Base-by-base conservation (phyloP, 140 eudicot genomes). In the Oenanthe javanica region DNA sequence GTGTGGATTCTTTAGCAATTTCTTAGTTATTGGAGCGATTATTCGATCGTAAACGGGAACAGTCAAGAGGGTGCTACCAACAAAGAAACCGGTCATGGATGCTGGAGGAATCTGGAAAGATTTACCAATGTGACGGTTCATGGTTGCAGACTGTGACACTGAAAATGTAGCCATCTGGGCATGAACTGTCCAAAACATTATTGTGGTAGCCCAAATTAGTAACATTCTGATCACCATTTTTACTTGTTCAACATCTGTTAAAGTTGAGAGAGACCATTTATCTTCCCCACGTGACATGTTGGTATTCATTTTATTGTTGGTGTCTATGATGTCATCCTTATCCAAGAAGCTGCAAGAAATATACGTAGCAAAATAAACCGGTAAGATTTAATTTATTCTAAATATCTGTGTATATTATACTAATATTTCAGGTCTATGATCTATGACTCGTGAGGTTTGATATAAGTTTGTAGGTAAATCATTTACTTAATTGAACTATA, bases 141-240 rank as follows among this genome's bases (percentile, higher is more conserved):
- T 87, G 71, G 91, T 87, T 9, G 91, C 82, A 11, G 96, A 91
- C 80, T 91, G 96, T 36, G 93, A 85, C 78, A 91, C 96, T 1
- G 96, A 91, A 42, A 91, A 81, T 77, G 96, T 91, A 3, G 89
- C 86, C 91, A 91, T 89, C 86, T 91, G 96, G 77, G 93, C 96
- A 82, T 89, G 86, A n/a, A 87, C 80, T 10, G 93, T 91, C 96
- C 96, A 91, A 79, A 91, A 91, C 45, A 91, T 73, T 13, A 91
- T 87, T 14, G 93, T 85, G 1, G 96, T 89, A 54, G 93, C 93
- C 96, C 96, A 91, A 31, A 86, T 86, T 57, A 93, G 96, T 79
- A 91, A 81, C 91, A 91, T 84, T 81, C 88, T 77, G 21, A 91
- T 55, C 47, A 91, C 90, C 86, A 87, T 2, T 84, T 91, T 91